phyloP scores from a whole-genome alignment of 2,329 filamentous ascomycete genomes.

The Exophiala lecanii-corni region DNA sequence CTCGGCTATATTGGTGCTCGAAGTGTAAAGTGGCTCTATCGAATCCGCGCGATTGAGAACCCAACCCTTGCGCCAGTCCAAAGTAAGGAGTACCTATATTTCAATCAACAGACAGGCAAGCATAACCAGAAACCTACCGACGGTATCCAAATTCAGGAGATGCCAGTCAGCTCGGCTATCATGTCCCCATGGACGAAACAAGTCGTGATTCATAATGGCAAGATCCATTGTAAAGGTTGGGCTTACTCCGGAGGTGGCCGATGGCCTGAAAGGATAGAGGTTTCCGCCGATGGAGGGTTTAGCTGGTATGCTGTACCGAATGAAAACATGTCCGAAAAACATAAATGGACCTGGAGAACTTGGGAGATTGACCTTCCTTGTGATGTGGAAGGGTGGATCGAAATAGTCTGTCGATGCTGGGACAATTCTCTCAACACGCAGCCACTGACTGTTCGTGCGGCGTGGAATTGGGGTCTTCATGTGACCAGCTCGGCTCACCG shows the following conservation, averaged over 20 bases:
- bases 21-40: constrained; percentile 52
- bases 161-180: constrained; percentile 65
- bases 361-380: constrained; percentile 61
- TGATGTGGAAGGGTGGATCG: constrained; percentile 57
- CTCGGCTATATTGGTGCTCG: constrained; percentile 63
- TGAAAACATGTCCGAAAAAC: constrained; percentile 58
- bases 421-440: constrained; percentile 60
- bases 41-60: constrained; percentile 49
- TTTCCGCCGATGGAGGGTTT: constrained; percentile 58
- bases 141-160: constrained; percentile 64
- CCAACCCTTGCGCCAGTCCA: constrained; percentile 59
- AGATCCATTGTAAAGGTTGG: constrained; percentile 57
- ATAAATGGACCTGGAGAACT: constrained; percentile 58
- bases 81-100: constrained; percentile 63
- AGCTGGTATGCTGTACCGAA: constrained; percentile 60
- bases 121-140: constrained; percentile 57
- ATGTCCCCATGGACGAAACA: constrained; percentile 60
- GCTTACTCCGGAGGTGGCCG: constrained; percentile 55
- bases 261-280: constrained; percentile 59
- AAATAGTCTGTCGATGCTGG: constrained; percentile 56
- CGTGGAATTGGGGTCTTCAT: constrained; percentile 46
- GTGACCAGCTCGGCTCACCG: constrained; percentile 36
- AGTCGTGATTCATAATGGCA: constrained; percentile 54
- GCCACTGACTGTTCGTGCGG: constrained; percentile 48
- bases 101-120: constrained; percentile 62